phyloP scores from a whole-genome alignment of 2,329 filamentous ascomycete species.

The Arthrobotrys sphaeroides region DNA sequence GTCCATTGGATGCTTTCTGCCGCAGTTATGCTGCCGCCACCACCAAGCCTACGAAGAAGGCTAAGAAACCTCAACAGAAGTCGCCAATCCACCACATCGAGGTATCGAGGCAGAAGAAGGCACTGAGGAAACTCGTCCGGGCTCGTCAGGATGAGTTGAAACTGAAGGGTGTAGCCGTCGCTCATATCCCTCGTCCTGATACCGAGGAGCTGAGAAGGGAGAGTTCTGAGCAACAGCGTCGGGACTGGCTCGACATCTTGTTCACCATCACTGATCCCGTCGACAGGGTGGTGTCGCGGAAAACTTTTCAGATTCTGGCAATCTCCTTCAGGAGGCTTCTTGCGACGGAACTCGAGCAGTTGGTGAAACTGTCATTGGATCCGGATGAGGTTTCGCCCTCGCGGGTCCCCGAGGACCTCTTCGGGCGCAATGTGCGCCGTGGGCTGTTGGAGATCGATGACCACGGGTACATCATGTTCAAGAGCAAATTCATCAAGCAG shows the following conservation, averaged over 20 bases:
- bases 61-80: not conserved
- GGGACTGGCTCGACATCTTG: not conserved
- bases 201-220: not conserved
- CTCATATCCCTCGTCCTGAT: not conserved
- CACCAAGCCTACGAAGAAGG: no score
- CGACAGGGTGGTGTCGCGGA: not conserved
- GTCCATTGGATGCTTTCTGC: not conserved
- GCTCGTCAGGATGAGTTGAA: not conserved
- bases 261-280: not conserved
- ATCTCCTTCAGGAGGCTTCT: not conserved
- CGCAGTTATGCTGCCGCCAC: not conserved
- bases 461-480: not conserved
- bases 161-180: not conserved
- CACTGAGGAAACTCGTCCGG: not conserved
- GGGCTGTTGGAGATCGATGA: slow-evolving; percentile 4
- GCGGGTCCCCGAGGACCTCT: not conserved
- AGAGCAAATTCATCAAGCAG: not conserved
- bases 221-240: not conserved
- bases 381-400: not conserved
- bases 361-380: not conserved
- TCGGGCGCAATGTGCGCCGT: not conserved
- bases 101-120: slow-evolving; percentile 23
- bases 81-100: slow-evolving; percentile 2
- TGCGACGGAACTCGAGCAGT: not conserved
- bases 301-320: not conserved